These are phyloP conservation scores for Ascobolus immersus DNA, from an alignment of 495 filamentous ascomycete species.

Conservation along the genomic window DNA sequence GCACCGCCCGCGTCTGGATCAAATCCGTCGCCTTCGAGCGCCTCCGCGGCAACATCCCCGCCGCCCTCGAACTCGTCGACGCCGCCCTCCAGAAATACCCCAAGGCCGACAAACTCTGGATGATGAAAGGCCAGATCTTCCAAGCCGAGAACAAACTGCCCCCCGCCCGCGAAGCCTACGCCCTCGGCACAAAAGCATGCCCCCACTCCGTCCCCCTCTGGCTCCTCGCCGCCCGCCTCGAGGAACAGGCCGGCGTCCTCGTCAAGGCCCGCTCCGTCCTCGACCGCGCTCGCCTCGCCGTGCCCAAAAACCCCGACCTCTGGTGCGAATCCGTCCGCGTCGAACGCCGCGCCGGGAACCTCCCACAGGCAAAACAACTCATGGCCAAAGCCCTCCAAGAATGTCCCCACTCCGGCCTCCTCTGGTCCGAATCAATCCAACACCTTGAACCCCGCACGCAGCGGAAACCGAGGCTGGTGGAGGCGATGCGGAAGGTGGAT, in stretches of 20 bases:
- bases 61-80: slow-evolving; percentile 62
- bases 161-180: slow-evolving; percentile 77
- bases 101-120: slow-evolving; percentile 68
- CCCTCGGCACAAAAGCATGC: slow-evolving; percentile 64
- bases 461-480: slow-evolving; percentile 64
- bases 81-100: slow-evolving; percentile 77
- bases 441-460: slow-evolving; percentile 75
- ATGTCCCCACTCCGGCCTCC: slow-evolving; percentile 59
- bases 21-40: slow-evolving; percentile 82
- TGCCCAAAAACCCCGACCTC: slow-evolving; percentile 60
- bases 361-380: slow-evolving; percentile 54
- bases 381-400: slow-evolving; percentile 88
- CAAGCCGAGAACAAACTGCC: slow-evolving; percentile 47
- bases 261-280: slow-evolving; percentile 84
- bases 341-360: slow-evolving; percentile 69
- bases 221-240: slow-evolving; percentile 64
- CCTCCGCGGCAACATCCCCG: slow-evolving; percentile 49
- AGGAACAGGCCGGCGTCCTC: slow-evolving; percentile 58
- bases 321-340: slow-evolving; percentile 83
- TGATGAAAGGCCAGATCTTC: slow-evolving; percentile 98
- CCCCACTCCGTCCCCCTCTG: slow-evolving; percentile 64
- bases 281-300: slow-evolving; percentile 62
- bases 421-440: slow-evolving; percentile 89
- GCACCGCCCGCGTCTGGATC: slow-evolving; percentile 90
- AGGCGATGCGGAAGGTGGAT: slow-evolving; percentile 90